Percentiles rank a stretch among this genome's conserved stretches.
phyloP scores from a whole-genome alignment of 495 filamentous ascomycete genomes.

The Neurospora sp. region DNA sequence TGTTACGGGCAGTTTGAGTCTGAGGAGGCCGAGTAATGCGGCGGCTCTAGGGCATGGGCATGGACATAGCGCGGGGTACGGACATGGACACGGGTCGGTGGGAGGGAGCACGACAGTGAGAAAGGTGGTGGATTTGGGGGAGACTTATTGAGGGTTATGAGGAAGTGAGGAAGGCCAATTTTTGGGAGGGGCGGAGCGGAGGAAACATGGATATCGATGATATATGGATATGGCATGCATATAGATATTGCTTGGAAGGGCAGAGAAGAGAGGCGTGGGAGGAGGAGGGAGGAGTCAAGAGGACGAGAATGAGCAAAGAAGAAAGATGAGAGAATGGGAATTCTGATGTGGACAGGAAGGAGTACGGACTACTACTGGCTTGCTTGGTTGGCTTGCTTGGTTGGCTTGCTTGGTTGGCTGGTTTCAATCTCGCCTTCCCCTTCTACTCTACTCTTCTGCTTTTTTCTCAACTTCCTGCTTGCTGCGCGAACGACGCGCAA shows the following conservation, averaged over 20 bases:
- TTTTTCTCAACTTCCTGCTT: neutral
- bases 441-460: neutral
- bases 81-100: neutral
- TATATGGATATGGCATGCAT: neutral
- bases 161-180: neutral
- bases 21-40: slow-evolving; percentile 16
- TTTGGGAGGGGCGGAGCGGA: neutral
- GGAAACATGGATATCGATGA: neutral
- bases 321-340: neutral
- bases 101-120: slow-evolving; percentile 1
- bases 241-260: neutral
- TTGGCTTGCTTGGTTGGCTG: no score
- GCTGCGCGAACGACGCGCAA: neutral
- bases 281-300: neutral
- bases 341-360: neutral
- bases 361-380: neutral
- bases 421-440: neutral
- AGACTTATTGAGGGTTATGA: slow-evolving; percentile 30
- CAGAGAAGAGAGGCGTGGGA: neutral
- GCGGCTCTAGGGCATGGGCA: neutral
- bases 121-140: slow-evolving; percentile 36
- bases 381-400: neutral
- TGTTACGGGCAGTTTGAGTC: slow-evolving; percentile 28
- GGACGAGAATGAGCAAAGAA: neutral
- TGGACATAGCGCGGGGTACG: neutral